Percentiles rank a stretch among this genome's conserved stretches.
Conservation (phyloP, 345 rosid genomes). For the Salix viminalis region DNA sequence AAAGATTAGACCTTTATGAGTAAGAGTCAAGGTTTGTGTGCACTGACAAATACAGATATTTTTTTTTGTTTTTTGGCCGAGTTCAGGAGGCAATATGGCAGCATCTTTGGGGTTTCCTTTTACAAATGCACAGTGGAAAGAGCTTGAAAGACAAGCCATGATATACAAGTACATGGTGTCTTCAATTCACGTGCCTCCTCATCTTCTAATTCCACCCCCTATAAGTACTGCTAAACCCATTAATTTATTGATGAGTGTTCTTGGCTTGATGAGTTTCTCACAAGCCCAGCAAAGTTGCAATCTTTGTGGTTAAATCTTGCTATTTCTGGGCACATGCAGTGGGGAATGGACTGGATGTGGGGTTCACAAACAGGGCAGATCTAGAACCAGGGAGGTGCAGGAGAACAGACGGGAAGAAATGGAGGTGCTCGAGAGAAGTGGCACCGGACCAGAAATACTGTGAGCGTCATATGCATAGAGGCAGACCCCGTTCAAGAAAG, state of each 20-base stretch:
- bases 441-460: conserved; percentile 76
- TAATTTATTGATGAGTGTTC: background rate
- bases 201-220: conserved; percentile 45
- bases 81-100: conserved; percentile 4
- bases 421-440: conserved; percentile 82
- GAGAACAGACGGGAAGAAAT: conserved; percentile 86
- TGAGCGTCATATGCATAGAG: conserved; percentile 80
- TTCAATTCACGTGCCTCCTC: conserved; percentile 60
- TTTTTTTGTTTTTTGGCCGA: background rate
- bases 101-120: conserved; percentile 37
- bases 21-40: background rate
- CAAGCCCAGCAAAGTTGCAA: background rate
- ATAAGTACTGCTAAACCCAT: conserved; percentile 19
- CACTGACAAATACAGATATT: background rate
- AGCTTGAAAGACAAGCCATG: conserved; percentile 80
- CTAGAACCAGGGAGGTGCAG: conserved; percentile 76
- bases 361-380: conserved; percentile 42
- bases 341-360: conserved; percentile 29
- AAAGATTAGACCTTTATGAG: background rate
- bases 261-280: background rate
- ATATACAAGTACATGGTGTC: conserved; percentile 79
- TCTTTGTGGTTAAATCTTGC: background rate
- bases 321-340: conserved; percentile 18
- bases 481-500: conserved; percentile 99
- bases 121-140: conserved; percentile 68